phyloP scores from a whole-genome alignment of 2,329 filamentous ascomycete species.

The Ceratocystiopsis sp. region DNA sequence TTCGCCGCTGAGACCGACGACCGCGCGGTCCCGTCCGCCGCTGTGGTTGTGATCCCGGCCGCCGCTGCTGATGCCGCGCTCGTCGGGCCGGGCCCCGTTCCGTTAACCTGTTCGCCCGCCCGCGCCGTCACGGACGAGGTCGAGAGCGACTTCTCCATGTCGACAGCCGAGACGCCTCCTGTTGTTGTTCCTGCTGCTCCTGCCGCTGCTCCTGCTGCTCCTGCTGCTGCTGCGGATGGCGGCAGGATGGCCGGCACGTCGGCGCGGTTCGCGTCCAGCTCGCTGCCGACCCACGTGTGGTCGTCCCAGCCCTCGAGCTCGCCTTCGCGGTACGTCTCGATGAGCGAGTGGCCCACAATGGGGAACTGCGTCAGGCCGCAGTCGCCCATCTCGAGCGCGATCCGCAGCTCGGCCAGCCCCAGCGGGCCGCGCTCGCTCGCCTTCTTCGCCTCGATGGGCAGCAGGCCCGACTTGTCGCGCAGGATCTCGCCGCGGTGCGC shows the following conservation, averaged over 20 bases:
- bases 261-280: constrained; percentile 6
- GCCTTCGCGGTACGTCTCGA: constrained; percentile 56
- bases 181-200: neutral
- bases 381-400: constrained; percentile 62
- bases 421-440: constrained; percentile 55
- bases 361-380: constrained; percentile 64
- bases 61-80: neutral
- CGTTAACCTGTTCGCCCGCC: neutral
- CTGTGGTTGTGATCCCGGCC: constrained; percentile 2
- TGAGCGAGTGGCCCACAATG: constrained; percentile 51
- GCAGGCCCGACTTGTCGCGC: constrained; percentile 57
- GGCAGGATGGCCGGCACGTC: neutral
- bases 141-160: too few relatives aligned
- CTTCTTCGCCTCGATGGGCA: constrained; percentile 68
- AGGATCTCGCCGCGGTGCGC: constrained; percentile 56
- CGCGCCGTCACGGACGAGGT: neutral
- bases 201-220: neutral
- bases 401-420: constrained; percentile 59
- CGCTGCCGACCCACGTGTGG: constrained; percentile 34
- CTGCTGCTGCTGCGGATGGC: neutral
- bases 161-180: too few relatives aligned
- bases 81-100: neutral
- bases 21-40: neutral
- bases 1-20: too few relatives aligned
- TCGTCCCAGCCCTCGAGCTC: constrained; percentile 53